phyloP scores from a whole-genome alignment of 2,329 filamentous ascomycete species.

The Botrytis pseudocinerea region DNA sequence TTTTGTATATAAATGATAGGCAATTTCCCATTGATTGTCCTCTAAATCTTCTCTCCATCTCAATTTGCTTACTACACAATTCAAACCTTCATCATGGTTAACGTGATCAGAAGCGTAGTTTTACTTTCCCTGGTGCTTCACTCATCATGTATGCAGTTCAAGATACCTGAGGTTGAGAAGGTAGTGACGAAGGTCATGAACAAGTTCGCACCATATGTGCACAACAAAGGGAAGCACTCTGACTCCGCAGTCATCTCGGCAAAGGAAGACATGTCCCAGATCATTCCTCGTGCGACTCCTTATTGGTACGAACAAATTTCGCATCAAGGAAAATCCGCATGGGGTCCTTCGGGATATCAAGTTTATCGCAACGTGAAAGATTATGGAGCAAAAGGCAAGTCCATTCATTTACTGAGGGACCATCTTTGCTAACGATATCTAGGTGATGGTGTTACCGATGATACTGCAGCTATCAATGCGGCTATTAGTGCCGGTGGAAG shows the following conservation, averaged over 20 bases:
- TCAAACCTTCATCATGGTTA: constrained; percentile 20
- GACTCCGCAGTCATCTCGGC: constrained; percentile 2
- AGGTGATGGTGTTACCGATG: constrained; percentile 65
- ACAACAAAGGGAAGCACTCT: constrained; percentile 16
- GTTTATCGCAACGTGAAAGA: constrained; percentile 30
- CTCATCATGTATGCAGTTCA: constrained; percentile 21
- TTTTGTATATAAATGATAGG: constrained; percentile 6
- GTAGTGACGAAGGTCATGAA: constrained; percentile 19
- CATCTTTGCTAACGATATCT: constrained; percentile 39
- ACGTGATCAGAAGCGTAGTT: constrained; percentile 1
- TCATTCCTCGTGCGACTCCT: constrained; percentile 22
- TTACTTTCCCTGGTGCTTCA: constrained; percentile 16
- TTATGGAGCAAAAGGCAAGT: constrained; percentile 26
- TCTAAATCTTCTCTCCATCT: not conserved
- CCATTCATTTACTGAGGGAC: constrained; percentile 38
- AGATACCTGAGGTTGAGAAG: constrained; percentile 21
- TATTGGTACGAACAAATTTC: constrained; percentile 31
- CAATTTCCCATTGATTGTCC: not conserved
- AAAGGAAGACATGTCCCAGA: constrained; percentile 19
- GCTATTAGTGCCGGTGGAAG: constrained; percentile 31
- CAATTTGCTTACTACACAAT: not conserved
- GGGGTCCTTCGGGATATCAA: constrained; percentile 27
- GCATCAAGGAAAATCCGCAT: constrained; percentile 30
- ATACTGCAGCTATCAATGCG: constrained; percentile 80
- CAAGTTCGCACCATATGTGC: constrained; percentile 19